Percentiles rank a stretch among this genome's conserved stretches.
Evolutionary conservation across 768 basidiomycete genomes (phyloP).

Genomic region (Lyophyllum atratum): DNA sequence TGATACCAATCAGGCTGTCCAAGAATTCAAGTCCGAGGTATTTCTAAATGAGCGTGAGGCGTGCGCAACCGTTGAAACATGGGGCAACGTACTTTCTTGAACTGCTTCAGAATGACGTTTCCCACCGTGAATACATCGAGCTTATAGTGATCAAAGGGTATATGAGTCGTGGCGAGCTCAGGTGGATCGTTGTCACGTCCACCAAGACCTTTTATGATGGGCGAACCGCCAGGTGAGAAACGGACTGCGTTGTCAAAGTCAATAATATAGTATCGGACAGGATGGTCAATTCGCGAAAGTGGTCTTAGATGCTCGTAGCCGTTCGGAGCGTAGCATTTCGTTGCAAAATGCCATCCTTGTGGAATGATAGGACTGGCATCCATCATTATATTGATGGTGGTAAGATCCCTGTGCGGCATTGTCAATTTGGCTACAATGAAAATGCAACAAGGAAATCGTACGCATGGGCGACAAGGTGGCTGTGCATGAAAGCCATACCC

Average conservation of each 20-base stretch:
- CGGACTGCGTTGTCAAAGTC: conserved; percentile 32
- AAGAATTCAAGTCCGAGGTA: conserved; percentile 26
- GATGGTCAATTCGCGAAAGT: conserved; percentile 30
- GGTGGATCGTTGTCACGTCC: conserved; percentile 10
- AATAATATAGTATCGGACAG: conserved; percentile 40
- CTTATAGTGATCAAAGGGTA: conserved; percentile 9
- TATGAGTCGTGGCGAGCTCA: background rate
- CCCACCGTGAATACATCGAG: conserved; percentile 13
- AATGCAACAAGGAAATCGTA: conserved; percentile 4
- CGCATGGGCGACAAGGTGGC: conserved; percentile 33
- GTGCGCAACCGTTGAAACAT: background rate
- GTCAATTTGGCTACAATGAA: background rate
- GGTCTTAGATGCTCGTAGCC: conserved; percentile 27
- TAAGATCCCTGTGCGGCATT: conserved; percentile 24
- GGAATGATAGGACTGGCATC: conserved; percentile 32
- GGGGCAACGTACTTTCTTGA: conserved; percentile 20
- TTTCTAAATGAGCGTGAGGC: conserved; percentile 20
- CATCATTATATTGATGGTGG: conserved; percentile 39
- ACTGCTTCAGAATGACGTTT: conserved; percentile 8
- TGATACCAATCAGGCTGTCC: conserved; percentile 22
- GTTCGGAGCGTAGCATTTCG: conserved; percentile 29
- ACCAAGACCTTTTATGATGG: conserved; percentile 5
- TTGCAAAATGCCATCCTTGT: conserved; percentile 36
- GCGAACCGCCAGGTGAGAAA: conserved; percentile 18
- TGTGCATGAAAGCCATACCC: conserved; percentile 33